phyloP scores from a whole-genome alignment of 345 rosid genomes.

The Eucalyptus rudis region DNA sequence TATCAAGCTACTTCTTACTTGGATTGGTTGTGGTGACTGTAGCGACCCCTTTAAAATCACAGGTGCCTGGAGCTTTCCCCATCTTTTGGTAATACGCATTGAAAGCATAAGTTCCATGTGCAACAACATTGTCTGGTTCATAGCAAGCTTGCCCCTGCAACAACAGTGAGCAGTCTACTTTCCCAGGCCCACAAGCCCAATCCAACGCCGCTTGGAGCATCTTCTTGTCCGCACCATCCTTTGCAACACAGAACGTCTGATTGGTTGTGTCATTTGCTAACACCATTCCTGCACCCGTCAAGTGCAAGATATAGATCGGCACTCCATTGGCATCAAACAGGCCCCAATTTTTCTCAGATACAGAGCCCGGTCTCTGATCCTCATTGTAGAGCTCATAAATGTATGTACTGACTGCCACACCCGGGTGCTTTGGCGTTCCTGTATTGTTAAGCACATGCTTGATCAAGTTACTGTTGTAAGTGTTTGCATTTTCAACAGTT shows the following conservation, averaged over 20 bases:
- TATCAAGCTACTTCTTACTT: constrained; percentile 25
- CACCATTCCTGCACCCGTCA: constrained; percentile 72
- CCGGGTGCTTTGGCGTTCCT: constrained; percentile 89
- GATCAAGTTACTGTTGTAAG: constrained; percentile 83
- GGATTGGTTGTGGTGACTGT: constrained; percentile 29
- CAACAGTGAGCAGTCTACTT: constrained; percentile 64
- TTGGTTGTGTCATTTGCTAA: constrained; percentile 87
- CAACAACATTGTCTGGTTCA: constrained; percentile 64
- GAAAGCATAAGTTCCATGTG: constrained; percentile 84
- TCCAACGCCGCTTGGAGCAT: constrained; percentile 96
- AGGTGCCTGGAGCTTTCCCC: constrained; percentile 50
- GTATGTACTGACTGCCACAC: constrained; percentile 58
- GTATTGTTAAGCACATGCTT: constrained; percentile 75
- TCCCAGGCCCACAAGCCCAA: constrained; percentile 99
- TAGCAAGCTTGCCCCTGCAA: constrained; percentile 78
- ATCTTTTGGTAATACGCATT: constrained; percentile 72
- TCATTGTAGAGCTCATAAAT: constrained; percentile 95
- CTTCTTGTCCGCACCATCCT: constrained; percentile 65
- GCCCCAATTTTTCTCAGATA: constrained; percentile 92
- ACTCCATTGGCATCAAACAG: constrained; percentile 58
- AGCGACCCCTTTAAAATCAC: too few relatives aligned
- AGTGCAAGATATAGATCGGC: constrained; percentile 50
- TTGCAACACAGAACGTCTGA: constrained; percentile 75
- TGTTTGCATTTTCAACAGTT: constrained; percentile 72
- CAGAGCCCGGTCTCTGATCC: constrained; percentile 58